phyloP scores from a whole-genome alignment of 176 grass and related monocot species.

The Oryza glaberrima region DNA sequence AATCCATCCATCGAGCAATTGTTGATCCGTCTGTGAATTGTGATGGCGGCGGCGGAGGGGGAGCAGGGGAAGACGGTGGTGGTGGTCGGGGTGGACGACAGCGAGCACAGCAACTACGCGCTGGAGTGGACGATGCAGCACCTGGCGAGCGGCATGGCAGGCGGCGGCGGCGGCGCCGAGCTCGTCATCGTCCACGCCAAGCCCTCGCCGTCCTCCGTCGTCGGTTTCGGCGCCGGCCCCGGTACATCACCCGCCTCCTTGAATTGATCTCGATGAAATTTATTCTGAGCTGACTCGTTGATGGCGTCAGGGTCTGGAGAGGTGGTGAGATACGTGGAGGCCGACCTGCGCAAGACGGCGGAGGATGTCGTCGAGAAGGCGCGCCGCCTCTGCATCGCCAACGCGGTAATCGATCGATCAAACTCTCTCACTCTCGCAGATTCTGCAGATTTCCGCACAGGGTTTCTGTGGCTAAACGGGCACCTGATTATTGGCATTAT shows the following conservation, averaged over 20 bases:
- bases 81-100: slow-evolving; percentile 72
- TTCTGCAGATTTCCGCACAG: no score
- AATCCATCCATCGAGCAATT: no score
- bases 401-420: slow-evolving; percentile 30
- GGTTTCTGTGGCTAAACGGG: no score
- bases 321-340: slow-evolving; percentile 49
- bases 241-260: slow-evolving; percentile 23
- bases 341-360: slow-evolving; percentile 54
- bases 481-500: no score
- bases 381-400: slow-evolving; percentile 47
- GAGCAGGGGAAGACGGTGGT: slow-evolving; percentile 48
- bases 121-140: slow-evolving; percentile 62
- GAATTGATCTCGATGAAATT: no score
- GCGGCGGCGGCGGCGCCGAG: slow-evolving; percentile 16
- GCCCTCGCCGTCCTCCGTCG: slow-evolving; percentile 55
- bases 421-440: neutral
- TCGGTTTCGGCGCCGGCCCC: slow-evolving; percentile 37
- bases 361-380: slow-evolving; percentile 51
- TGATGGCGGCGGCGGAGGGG: slow-evolving; percentile 11
- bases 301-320: slow-evolving; percentile 41
- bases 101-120: slow-evolving; percentile 65
- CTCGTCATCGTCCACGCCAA: slow-evolving; percentile 79
- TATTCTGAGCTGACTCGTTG: neutral
- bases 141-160: slow-evolving; percentile 20
- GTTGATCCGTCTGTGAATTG: neutral